phyloP scores from a whole-genome alignment of 768 basidiomycete genomes.

The Boletus sp. region DNA sequence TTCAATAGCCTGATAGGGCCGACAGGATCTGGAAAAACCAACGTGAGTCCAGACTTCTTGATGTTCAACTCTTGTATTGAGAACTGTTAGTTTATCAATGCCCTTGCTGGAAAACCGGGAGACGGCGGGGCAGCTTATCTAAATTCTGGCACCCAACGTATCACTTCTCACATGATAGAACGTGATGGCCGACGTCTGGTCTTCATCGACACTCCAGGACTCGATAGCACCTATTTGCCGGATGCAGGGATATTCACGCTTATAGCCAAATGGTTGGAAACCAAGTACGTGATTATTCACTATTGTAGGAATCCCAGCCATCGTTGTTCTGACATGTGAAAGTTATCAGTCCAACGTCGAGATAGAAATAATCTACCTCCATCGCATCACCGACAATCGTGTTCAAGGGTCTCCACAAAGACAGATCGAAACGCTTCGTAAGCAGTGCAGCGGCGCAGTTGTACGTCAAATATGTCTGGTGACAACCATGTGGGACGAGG shows the following conservation, averaged over 20 bases:
- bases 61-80: not conserved
- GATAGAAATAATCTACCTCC: conserved; percentile 4
- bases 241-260: not conserved
- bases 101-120: not conserved
- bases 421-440: conserved; percentile 2
- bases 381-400: conserved; percentile 3
- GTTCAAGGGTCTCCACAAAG: not conserved
- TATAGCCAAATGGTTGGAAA: not conserved
- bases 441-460: not conserved
- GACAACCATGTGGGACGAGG: conserved; percentile 12
- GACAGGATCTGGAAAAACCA: conserved; percentile 9
- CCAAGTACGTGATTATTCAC: not conserved
- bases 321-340: not conserved
- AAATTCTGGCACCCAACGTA: not conserved
- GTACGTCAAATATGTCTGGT: conserved; percentile 2
- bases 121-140: not conserved
- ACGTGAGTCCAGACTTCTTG: not conserved
- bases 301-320: not conserved
- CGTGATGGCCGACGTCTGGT: not conserved
- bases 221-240: not conserved
- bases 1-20: not conserved
- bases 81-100: conserved; percentile 5
- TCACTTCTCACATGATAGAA: not conserved
- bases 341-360: not conserved
- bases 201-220: conserved; percentile 8